These are phyloP conservation scores for Alternaria alternata DNA, from an alignment of 2,329 filamentous ascomycete species.

Conservation along the genomic window DNA sequence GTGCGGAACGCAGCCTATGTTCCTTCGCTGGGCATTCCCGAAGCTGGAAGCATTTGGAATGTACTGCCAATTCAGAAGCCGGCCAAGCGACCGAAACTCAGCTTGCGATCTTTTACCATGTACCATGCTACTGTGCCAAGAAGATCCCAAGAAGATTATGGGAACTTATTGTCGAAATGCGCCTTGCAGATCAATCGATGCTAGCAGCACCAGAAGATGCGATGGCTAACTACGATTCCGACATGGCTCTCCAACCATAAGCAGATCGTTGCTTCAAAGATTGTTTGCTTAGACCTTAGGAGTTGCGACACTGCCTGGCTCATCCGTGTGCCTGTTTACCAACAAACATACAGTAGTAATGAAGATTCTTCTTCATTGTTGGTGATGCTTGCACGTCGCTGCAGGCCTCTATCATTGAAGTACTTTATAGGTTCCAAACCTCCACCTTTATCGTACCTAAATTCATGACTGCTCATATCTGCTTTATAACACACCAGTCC, in stretches of 20 bases:
- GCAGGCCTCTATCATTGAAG: neutral
- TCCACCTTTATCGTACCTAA: neutral
- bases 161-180: neutral
- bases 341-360: neutral
- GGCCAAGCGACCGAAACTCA: conserved; percentile 1
- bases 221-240: neutral
- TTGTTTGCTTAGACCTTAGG: no score
- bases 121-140: neutral
- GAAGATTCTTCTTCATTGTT: neutral
- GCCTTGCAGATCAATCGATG: neutral
- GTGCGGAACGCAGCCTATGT: conserved; percentile 9
- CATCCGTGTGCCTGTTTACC: neutral
- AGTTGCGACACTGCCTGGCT: neutral
- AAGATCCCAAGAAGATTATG: neutral
- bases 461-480: neutral
- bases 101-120: neutral
- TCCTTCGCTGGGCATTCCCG: conserved; percentile 3
- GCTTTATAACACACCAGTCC: neutral
- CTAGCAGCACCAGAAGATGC: neutral
- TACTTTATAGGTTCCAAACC: neutral
- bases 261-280: neutral
- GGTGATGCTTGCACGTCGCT: neutral
- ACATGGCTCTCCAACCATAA: neutral
- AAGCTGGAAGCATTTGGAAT: conserved; percentile 3
- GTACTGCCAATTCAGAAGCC: neutral